A percentile compares a stretch with the other conserved stretches of the same genome.
Conservation (phyloP, 31 red algal genomes). For the Asparagopsis taxiformis region DNA sequence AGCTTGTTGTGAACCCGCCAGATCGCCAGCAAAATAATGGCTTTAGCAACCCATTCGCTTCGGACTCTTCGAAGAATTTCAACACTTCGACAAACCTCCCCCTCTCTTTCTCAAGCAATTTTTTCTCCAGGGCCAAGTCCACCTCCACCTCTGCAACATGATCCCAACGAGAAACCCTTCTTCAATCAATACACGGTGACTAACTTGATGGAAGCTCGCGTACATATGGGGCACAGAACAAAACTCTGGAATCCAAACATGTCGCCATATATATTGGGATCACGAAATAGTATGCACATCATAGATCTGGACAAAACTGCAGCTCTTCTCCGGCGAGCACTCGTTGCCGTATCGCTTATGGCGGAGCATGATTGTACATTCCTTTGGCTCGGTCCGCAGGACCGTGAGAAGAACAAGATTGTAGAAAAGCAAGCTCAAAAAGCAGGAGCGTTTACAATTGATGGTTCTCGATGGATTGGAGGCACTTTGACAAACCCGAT, state of each 20-base stretch:
- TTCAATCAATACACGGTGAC: too few relatives aligned
- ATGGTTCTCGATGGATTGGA: conserved; percentile 79
- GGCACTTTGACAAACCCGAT: conserved; percentile 94
- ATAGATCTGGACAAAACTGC: conserved; percentile 90
- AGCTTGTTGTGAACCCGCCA: too few relatives aligned
- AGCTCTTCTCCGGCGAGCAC: conserved; percentile 57
- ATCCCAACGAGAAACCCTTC: too few relatives aligned
- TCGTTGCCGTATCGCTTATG: conserved; percentile 54
- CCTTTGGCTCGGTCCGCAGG: conserved; percentile 48
- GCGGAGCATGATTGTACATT: conserved; percentile 61
- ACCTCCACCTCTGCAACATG: too few relatives aligned
- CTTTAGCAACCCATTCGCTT: too few relatives aligned
- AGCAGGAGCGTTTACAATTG: conserved; percentile 53
- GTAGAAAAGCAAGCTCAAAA: conserved; percentile 46
- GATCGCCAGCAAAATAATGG: too few relatives aligned
- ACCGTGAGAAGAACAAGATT: conserved; percentile 32
- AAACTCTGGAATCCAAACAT: conserved; percentile 91
- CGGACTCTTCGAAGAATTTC: too few relatives aligned
- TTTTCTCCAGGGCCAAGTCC: too few relatives aligned
- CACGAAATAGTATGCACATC: conserved; percentile 89
- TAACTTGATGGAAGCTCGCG: conserved; percentile 84
- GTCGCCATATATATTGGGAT: conserved; percentile 77
- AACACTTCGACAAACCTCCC: too few relatives aligned
- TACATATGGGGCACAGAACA: conserved; percentile 92
- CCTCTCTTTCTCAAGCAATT: too few relatives aligned